Evolutionary conservation across 352 stramenopile species (phyloP).

Genomic region (Phytophthora lateralis): DNA sequence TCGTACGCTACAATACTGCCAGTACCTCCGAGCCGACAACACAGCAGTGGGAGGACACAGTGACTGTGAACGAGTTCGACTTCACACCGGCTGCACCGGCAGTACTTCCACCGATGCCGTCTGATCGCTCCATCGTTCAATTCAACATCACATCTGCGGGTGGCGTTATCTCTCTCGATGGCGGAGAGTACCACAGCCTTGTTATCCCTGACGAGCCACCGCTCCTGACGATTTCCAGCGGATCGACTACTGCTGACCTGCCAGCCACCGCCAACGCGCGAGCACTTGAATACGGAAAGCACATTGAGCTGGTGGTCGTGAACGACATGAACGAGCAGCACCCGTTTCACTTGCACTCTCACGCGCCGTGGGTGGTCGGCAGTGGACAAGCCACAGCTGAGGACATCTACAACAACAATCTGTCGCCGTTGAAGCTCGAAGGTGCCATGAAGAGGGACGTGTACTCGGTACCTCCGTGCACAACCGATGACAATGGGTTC

Average conservation of each 20-base stretch:
- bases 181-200: slow-evolving; percentile 26
- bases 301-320: slow-evolving; percentile 33
- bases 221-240: slow-evolving; percentile 23
- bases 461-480: slow-evolving; percentile 28
- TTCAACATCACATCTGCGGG: slow-evolving; percentile 22
- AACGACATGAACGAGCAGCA: slow-evolving; percentile 37
- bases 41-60: slow-evolving; percentile 9
- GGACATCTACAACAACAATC: slow-evolving; percentile 16
- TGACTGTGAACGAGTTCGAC: slow-evolving; percentile 32
- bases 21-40: slow-evolving; percentile 22
- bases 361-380: slow-evolving; percentile 31
- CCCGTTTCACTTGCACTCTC: slow-evolving; percentile 41
- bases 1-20: slow-evolving; percentile 22
- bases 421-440: slow-evolving; percentile 21
- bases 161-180: slow-evolving; percentile 31
- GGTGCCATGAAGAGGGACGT: slow-evolving; percentile 27
- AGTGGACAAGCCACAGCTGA: slow-evolving; percentile 21
- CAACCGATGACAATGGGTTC: slow-evolving; percentile 9
- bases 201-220: slow-evolving; percentile 22
- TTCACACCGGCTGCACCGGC: slow-evolving; percentile 10
- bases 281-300: slow-evolving; percentile 25
- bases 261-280: slow-evolving; percentile 18
- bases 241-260: slow-evolving; percentile 18
- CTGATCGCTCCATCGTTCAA: slow-evolving; percentile 33
- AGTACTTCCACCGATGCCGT: slow-evolving; percentile 13